phyloP scores from a whole-genome alignment of 176 grass and related monocot species.

The Microstegium vimineum region DNA sequence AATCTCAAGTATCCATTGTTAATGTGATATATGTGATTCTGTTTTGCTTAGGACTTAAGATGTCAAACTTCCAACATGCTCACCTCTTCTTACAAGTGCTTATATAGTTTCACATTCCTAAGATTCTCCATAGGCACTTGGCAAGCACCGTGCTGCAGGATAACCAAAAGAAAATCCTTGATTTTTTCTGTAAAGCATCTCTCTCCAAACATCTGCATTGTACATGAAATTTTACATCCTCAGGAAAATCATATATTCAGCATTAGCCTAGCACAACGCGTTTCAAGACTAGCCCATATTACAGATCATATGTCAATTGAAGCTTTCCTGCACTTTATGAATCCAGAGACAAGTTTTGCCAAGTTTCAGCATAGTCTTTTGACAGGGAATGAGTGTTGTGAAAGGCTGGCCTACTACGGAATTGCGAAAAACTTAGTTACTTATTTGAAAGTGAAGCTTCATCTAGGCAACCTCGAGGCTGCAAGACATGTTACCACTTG shows the following conservation, averaged over 20 bases:
- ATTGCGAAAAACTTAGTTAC: slow-evolving; percentile 74
- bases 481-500: slow-evolving; percentile 84
- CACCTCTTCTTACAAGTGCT: neutral
- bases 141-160: neutral
- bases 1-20: too few relatives aligned
- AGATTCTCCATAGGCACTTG: neutral
- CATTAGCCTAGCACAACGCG: neutral
- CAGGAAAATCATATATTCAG: neutral
- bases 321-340: slow-evolving; percentile 10
- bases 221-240: neutral
- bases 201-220: neutral
- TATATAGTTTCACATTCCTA: neutral
- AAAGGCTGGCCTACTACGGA: slow-evolving; percentile 88
- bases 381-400: slow-evolving; percentile 78
- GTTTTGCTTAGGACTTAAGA: neutral
- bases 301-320: neutral
- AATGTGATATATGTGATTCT: too few relatives aligned
- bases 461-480: slow-evolving; percentile 72
- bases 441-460: slow-evolving; percentile 70
- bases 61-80: neutral
- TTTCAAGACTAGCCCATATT: neutral
- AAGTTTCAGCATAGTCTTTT: slow-evolving; percentile 17
- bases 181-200: neutral
- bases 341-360: neutral
- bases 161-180: neutral